Percentiles rank a stretch among this genome's conserved stretches.
Evolutionary conservation across 306 rosid species (phyloP).

Genomic region (Cicer cuneatum): DNA sequence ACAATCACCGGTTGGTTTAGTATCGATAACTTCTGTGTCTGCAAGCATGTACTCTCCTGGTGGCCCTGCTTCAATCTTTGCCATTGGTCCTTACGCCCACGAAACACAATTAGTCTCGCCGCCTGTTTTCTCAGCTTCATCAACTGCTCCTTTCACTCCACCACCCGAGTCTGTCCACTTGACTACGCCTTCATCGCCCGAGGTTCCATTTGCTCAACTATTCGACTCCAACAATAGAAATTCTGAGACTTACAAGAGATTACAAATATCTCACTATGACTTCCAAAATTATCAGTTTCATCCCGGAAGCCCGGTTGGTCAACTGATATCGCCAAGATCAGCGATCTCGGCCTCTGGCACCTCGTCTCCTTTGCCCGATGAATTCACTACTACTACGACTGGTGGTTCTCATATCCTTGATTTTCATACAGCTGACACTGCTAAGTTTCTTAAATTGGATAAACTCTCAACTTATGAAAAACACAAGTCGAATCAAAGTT

Average conservation of each 20-base stretch:
- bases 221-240: slow-evolving; percentile 64
- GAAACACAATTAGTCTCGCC: slow-evolving; percentile 94
- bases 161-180: slow-evolving; percentile 87
- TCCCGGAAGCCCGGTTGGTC: slow-evolving; percentile 95
- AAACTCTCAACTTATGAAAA: slow-evolving; percentile 60
- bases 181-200: slow-evolving; percentile 97
- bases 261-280: slow-evolving; percentile 74
- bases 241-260: slow-evolving; percentile 60
- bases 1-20: slow-evolving; percentile 71
- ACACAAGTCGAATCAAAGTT: slow-evolving; percentile 52
- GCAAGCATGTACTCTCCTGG: slow-evolving; percentile 90
- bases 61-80: slow-evolving; percentile 90
- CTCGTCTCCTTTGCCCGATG: slow-evolving; percentile 83
- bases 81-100: slow-evolving; percentile 91
- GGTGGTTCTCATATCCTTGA: slow-evolving; percentile 52
- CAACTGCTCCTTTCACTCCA: slow-evolving; percentile 97
- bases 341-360: slow-evolving; percentile 83
- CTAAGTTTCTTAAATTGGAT: slow-evolving; percentile 71
- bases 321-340: slow-evolving; percentile 88
- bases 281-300: slow-evolving; percentile 89
- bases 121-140: slow-evolving; percentile 90
- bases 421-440: slow-evolving; percentile 53
- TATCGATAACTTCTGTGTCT: slow-evolving; percentile 65
- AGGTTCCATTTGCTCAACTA: slow-evolving; percentile 95
- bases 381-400: background rate